Base-by-base conservation (phyloP, 305 asterid genomes). In the Fraxinus angustifolia region DNA sequence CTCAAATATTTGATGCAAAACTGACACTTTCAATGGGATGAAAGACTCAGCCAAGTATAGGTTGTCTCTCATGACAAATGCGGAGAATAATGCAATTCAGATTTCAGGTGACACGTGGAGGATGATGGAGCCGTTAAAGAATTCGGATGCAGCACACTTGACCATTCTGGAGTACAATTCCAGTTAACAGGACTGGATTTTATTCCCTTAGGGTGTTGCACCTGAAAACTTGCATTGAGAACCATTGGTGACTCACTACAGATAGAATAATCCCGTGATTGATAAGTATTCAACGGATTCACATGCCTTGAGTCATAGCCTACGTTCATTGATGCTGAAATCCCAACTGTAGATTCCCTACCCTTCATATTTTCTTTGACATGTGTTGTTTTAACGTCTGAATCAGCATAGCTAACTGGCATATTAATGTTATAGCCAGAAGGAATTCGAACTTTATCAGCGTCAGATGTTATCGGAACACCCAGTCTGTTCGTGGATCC, bases 131-230 rank as follows among this genome's bases (percentile, higher is more conserved):
- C 82, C 30, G 77, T 53, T 3, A 85, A 76, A 70, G 91, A 78
- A 77, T 62, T 83, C 0, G 88, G 80, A 56, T 74, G 82, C 62
- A 8, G 6, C 12, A 71, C 60, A 48, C 78, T 73, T 0, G 86
- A 77, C 70, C 85, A 85, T 78, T 87, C 88, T 16, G 82, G 71
- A 40, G 81, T 50, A 70, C 84, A 83, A 50, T 90, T 87, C 97
- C 93, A 87, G 76, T 87, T 84, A 5, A 78, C 87, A 14, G 87
- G 58, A 76, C 83, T 68, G 48, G 73, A 81, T 3, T 79, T 85
- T 62, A 62, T 84, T 71, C 81, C 91, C 77, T 48, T 81, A 48
- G 87, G 16, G 70, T 82, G 42, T 30, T 80, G 82, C 78, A 70
- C 74, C 80, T 78, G 84, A 58, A 78, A 38, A 77, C 80, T 86